phyloP scores from a whole-genome alignment of 176 grass and related monocot genomes.

The Carex pumila region DNA sequence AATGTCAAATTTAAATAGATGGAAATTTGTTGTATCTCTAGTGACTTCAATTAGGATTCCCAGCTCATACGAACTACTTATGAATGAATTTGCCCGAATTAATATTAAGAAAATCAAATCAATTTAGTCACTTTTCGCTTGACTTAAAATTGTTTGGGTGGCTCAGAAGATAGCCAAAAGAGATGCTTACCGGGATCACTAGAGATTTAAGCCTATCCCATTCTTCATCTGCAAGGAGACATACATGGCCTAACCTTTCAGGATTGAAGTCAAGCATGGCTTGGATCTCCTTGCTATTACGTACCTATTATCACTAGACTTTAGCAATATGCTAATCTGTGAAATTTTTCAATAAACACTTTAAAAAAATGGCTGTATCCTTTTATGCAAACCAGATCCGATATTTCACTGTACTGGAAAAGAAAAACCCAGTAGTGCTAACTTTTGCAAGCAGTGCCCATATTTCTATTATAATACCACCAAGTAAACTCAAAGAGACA shows the following conservation, averaged over 20 bases:
- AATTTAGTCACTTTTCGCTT: not conserved
- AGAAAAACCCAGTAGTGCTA: not conserved
- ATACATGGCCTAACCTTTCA: constrained; percentile 86
- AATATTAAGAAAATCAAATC: not conserved
- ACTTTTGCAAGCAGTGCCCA: not conserved
- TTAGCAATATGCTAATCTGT: not conserved
- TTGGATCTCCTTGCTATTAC: constrained; percentile 69
- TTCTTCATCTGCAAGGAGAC: constrained; percentile 59
- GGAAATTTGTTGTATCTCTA: not conserved
- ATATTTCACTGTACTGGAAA: not conserved
- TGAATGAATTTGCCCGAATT: not conserved
- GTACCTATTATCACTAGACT: constrained; percentile 60
- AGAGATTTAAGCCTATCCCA: constrained; percentile 67
- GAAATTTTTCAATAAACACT: constrained; percentile 17
- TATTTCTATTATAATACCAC: not conserved
- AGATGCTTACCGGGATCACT: constrained; percentile 50
- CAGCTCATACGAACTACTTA: not conserved
- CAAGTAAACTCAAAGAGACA: not conserved
- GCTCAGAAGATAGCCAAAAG: not conserved
- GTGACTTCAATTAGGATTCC: not conserved
- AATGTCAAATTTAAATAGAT: not conserved
- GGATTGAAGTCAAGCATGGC: constrained; percentile 69
- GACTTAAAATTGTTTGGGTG: not conserved
- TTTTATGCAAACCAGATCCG: not conserved
- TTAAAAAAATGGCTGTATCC: not conserved